A percentile compares a stretch with the other conserved stretches of the same genome.
Evolutionary conservation across 805 yeast genomes (phyloP).

Genomic region (Nakazawaea wickerhamii): DNA sequence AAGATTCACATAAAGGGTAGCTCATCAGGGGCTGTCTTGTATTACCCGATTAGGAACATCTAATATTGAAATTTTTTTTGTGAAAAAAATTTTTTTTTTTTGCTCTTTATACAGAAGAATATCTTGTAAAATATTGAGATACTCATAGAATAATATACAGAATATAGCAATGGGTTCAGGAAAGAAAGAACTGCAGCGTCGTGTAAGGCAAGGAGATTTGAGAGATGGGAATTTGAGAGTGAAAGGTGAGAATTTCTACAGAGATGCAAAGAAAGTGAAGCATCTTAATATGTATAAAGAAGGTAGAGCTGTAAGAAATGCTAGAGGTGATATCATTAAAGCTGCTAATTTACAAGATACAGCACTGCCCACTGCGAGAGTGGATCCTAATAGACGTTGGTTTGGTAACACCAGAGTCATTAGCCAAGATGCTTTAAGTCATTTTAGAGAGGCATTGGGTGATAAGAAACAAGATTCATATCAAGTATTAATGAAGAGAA

Average conservation of each 20-base stretch:
- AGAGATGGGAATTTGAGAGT: constrained; percentile 89
- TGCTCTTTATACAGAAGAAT: neutral
- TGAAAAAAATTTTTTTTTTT: neutral
- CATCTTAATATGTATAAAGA: constrained; percentile 89
- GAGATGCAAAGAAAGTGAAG: constrained; percentile 89
- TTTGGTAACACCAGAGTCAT: constrained; percentile 96
- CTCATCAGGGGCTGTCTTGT: constrained; percentile 5
- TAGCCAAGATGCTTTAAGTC: constrained; percentile 92
- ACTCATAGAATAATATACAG: neutral
- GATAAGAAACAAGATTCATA: constrained; percentile 76
- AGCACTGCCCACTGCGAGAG: constrained; percentile 85
- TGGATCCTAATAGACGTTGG: constrained; percentile 96
- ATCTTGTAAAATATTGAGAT: neutral
- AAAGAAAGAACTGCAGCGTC: constrained; percentile 86
- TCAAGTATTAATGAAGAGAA: constrained; percentile 81
- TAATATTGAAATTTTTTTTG: constrained; percentile 4
- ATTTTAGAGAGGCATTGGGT: constrained; percentile 91
- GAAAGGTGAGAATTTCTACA: constrained; percentile 94
- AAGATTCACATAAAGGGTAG: too few species aligned
- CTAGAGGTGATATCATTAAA: constrained; percentile 76
- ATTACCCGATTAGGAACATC: neutral
- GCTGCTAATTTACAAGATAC: constrained; percentile 88
- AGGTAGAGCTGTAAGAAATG: constrained; percentile 83
- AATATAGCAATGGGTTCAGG: constrained; percentile 71
- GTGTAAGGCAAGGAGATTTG: constrained; percentile 74